phyloP scores from a whole-genome alignment of 805 yeast genomes.

The Dipodascus geniculatus region DNA sequence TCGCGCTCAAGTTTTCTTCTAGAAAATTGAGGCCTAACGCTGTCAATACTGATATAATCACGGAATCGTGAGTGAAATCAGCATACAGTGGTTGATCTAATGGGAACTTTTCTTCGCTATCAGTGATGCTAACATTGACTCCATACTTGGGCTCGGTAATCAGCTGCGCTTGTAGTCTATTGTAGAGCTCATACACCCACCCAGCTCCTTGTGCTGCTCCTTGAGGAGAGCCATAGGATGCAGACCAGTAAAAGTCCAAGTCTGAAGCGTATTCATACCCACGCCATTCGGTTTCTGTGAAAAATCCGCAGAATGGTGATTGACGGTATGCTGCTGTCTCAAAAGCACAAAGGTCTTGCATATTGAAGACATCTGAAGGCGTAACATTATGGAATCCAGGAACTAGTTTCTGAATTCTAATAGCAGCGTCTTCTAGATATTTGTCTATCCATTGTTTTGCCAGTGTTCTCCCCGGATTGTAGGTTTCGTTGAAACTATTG shows the following conservation, averaged over 20 bases:
- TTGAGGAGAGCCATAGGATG: conserved; percentile 49
- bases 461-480: conserved; percentile 19
- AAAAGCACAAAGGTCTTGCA: conserved; percentile 60
- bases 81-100: conserved; percentile 43
- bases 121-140: conserved; percentile 33
- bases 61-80: conserved; percentile 68
- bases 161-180: conserved; percentile 37
- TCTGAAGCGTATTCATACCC: conserved; percentile 51
- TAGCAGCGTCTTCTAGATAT: conserved; percentile 42
- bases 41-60: conserved; percentile 45
- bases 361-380: conserved; percentile 36
- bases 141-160: conserved; percentile 39
- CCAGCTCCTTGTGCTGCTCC: conserved; percentile 52
- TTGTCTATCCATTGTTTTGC: conserved; percentile 26
- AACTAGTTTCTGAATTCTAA: conserved; percentile 44
- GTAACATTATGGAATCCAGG: conserved; percentile 41
- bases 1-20: conserved; percentile 34
- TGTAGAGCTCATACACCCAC: conserved; percentile 32
- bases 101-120: conserved; percentile 25
- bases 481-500: conserved; percentile 20
- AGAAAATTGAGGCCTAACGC: conserved; percentile 44
- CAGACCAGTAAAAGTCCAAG: conserved; percentile 44
- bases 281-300: conserved; percentile 58
- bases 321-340: conserved; percentile 60
- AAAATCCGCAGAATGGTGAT: conserved; percentile 55